These are phyloP conservation scores for Amauroascus niger DNA, from an alignment of 2,329 filamentous ascomycete species.

Conservation along the genomic window DNA sequence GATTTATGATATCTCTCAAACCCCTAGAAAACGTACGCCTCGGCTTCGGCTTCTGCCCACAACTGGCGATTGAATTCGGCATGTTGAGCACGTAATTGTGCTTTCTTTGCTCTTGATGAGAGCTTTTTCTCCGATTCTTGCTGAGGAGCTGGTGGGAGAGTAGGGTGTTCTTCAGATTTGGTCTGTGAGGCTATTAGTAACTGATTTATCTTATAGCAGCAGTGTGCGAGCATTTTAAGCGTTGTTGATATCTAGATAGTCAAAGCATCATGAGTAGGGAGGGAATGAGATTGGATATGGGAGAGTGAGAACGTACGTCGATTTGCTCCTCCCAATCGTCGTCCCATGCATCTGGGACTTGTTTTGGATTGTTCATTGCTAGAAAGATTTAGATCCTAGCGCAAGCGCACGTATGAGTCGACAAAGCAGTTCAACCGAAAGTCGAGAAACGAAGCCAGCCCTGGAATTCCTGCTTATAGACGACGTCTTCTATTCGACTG, in stretches of 20 bases:
- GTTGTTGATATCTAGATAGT: background rate
- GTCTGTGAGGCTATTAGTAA: conserved; percentile 23
- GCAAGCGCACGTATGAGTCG: background rate
- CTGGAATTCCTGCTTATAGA: background rate
- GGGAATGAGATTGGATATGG: background rate
- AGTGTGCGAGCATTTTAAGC: too few species aligned
- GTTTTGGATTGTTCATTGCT: background rate
- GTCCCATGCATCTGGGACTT: conserved; percentile 72
- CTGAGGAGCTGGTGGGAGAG: conserved; percentile 2
- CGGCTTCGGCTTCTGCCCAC: conserved; percentile 88
- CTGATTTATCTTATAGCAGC: background rate
- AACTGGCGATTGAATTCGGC: conserved; percentile 73
- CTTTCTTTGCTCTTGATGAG: conserved; percentile 54
- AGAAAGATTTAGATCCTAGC: background rate
- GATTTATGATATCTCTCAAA: background rate
- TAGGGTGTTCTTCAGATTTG: conserved; percentile 27
- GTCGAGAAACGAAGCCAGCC: background rate
- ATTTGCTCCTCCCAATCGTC: conserved; percentile 79
- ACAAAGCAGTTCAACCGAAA: background rate
- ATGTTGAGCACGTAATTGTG: conserved; percentile 70
- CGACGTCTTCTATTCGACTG: background rate
- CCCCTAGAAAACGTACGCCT: conserved; percentile 51
- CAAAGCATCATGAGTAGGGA: background rate
- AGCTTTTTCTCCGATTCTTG: conserved; percentile 34
- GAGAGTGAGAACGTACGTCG: conserved; percentile 45